phyloP scores from a whole-genome alignment of 2,329 filamentous ascomycete species.

The Didymella arachidicola region DNA sequence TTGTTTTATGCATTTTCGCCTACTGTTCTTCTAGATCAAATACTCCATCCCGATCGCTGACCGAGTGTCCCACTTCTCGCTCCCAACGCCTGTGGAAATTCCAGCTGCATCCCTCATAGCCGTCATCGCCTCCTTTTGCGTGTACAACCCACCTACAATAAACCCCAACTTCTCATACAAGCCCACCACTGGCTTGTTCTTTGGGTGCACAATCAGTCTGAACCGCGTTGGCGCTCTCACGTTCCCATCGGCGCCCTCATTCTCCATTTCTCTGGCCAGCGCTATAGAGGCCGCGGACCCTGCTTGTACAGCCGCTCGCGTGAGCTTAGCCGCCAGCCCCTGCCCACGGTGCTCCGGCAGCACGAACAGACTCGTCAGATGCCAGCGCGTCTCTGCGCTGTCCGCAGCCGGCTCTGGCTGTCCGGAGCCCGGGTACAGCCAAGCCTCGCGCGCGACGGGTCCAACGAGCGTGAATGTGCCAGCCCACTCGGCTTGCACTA shows the following conservation, averaged over 20 bases:
- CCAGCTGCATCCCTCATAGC: slow-evolving; percentile 7
- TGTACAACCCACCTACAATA: slow-evolving; percentile 1
- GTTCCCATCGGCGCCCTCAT: not conserved
- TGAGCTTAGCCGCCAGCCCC: slow-evolving; percentile 1
- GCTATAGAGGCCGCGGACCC: not conserved
- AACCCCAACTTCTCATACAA: slow-evolving; percentile 8
- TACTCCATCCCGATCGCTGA: slow-evolving; percentile 4
- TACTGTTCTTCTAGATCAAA: not conserved
- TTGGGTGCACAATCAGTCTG: slow-evolving; percentile 7
- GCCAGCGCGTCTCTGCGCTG: not conserved
- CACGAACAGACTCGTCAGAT: slow-evolving; percentile 10
- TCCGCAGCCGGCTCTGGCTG: not conserved
- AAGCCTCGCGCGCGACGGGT: not conserved
- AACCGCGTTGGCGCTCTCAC: slow-evolving; percentile 1
- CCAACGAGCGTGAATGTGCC: slow-evolving; percentile 8
- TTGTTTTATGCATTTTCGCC: no score
- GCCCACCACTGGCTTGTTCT: not conserved
- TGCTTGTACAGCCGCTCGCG: slow-evolving; percentile 1
- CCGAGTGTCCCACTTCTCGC: not conserved
- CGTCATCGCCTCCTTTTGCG: slow-evolving; percentile 6
- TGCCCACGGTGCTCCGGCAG: slow-evolving; percentile 3
- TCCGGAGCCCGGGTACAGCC: not conserved
- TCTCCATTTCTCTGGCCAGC: not conserved
- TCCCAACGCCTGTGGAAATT: not conserved
- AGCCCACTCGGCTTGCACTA: not conserved